Conservation (phyloP, 2,329 filamentous ascomycete species). For the Aspergillus sojae region DNA sequence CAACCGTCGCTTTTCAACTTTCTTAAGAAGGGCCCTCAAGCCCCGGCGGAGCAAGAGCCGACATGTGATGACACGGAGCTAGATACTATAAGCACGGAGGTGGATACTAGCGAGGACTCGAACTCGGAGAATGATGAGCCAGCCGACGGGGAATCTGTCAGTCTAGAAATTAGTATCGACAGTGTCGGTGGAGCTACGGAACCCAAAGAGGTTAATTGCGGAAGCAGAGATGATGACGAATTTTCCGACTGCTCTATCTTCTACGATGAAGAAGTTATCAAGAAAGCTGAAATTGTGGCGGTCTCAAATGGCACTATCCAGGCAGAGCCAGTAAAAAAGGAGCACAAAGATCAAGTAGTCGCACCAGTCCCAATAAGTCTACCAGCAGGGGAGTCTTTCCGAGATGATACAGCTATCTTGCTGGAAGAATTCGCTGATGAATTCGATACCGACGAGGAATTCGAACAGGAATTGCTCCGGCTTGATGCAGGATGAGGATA, state of each 20-base stretch:
- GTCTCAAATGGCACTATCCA: conserved; percentile 3
- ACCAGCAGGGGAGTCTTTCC: conserved; percentile 32
- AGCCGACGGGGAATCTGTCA: conserved; percentile 12
- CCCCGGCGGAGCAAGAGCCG: conserved; percentile 4
- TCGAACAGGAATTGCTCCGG: conserved; percentile 22
- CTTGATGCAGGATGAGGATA: conserved; percentile 19
- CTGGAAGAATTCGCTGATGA: conserved; percentile 28
- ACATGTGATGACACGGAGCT: conserved; percentile 15
- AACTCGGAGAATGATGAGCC: conserved; percentile 23
- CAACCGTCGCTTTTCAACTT: conserved; percentile 40
- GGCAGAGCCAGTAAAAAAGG: conserved; percentile 1
- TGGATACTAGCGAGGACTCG: conserved; percentile 5
- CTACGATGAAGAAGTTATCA: conserved; percentile 32
- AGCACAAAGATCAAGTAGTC: background rate
- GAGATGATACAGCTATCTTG: conserved; percentile 38
- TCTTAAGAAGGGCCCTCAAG: conserved; percentile 19
- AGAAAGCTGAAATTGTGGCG: conserved; percentile 23
- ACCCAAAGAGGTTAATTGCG: background rate
- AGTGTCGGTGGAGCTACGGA: conserved; percentile 1
- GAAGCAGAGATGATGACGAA: conserved; percentile 30
- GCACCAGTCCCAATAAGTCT: conserved; percentile 3
- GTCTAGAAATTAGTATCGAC: background rate
- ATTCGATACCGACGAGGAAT: conserved; percentile 24
- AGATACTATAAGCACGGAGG: conserved; percentile 23
- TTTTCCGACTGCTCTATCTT: conserved; percentile 40